phyloP scores from a whole-genome alignment of 2,329 filamentous ascomycete genomes.

The Cercospora beticola region DNA sequence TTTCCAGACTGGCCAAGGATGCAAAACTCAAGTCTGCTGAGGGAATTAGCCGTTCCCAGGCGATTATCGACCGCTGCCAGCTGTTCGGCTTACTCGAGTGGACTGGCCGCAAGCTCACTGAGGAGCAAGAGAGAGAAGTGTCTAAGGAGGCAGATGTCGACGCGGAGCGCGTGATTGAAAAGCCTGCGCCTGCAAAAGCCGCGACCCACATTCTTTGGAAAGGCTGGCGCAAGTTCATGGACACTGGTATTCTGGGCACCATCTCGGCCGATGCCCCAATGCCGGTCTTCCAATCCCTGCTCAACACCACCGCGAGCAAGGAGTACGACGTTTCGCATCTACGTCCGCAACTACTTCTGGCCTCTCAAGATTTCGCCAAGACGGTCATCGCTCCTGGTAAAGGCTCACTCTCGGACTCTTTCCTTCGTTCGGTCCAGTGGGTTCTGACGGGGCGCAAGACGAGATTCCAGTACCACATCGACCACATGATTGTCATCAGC shows the following conservation, averaged over 20 bases:
- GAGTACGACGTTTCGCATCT: constrained; percentile 13
- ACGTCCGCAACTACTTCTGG: neutral
- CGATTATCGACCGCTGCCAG: constrained; percentile 27
- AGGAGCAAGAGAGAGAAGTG: constrained; percentile 69
- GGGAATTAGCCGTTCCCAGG: constrained; percentile 32
- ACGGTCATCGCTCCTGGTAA: constrained; percentile 3
- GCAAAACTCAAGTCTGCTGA: constrained; percentile 21
- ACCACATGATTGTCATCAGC: constrained; percentile 57
- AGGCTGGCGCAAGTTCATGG: neutral
- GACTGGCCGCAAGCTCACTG: constrained; percentile 47
- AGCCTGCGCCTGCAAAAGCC: constrained; percentile 45
- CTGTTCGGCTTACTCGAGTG: constrained; percentile 27
- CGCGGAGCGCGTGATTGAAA: constrained; percentile 55
- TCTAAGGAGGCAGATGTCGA: constrained; percentile 54
- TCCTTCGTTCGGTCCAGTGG: constrained; percentile 57
- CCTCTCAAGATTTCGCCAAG: constrained; percentile 14
- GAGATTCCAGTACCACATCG: constrained; percentile 44
- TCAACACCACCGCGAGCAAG: constrained; percentile 11
- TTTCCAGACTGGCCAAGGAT: constrained; percentile 52
- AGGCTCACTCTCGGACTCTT: constrained; percentile 44
- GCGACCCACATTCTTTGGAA: constrained; percentile 34
- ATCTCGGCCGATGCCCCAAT: constrained; percentile 19
- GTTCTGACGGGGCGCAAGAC: constrained; percentile 33
- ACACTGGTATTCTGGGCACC: constrained; percentile 21
- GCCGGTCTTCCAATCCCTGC: constrained; percentile 16